A percentile compares a stretch with the other conserved stretches of the same genome.
Evolutionary conservation across 352 stramenopile species (phyloP).

Genomic region (Blastocystis sp.): DNA sequence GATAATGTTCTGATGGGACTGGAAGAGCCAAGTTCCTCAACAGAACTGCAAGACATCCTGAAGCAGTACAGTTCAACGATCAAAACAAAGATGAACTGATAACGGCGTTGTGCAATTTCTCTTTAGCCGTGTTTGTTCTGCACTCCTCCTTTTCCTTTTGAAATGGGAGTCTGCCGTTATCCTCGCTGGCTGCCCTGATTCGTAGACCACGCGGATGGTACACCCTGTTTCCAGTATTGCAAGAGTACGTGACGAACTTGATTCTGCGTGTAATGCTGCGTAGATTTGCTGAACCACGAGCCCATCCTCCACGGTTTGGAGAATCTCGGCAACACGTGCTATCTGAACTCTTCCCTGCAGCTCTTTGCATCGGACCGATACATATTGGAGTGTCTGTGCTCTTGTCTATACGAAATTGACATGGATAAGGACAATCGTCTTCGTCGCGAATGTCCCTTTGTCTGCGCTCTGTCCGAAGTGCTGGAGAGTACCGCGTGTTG

Average conservation of each 20-base stretch:
- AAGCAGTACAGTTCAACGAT: constrained; percentile 73
- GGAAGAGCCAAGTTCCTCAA: constrained; percentile 34
- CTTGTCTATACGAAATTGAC: constrained; percentile 20
- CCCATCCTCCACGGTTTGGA: constrained; percentile 76
- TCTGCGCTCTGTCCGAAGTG: background rate
- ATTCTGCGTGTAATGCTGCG: background rate
- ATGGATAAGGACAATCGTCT: background rate
- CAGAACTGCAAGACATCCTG: constrained; percentile 57
- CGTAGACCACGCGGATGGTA: constrained; percentile 56
- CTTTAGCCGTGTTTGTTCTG: constrained; percentile 19
- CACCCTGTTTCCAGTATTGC: constrained; percentile 34
- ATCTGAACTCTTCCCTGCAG: constrained; percentile 79
- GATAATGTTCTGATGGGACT: constrained; percentile 66
- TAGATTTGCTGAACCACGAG: constrained; percentile 36
- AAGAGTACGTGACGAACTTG: background rate
- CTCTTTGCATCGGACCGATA: constrained; percentile 4
- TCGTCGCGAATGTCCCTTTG: constrained; percentile 10
- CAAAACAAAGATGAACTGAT: constrained; percentile 17
- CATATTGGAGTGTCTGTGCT: constrained; percentile 56
- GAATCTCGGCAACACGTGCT: constrained; percentile 81
- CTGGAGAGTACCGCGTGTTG: background rate
- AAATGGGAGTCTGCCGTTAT: too few relatives aligned
- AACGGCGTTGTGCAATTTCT: background rate
- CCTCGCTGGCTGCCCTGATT: too few relatives aligned
- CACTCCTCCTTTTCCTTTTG: background rate